phyloP scores from a whole-genome alignment of 78 protist species.

The Dictyostelium intermedium region DNA sequence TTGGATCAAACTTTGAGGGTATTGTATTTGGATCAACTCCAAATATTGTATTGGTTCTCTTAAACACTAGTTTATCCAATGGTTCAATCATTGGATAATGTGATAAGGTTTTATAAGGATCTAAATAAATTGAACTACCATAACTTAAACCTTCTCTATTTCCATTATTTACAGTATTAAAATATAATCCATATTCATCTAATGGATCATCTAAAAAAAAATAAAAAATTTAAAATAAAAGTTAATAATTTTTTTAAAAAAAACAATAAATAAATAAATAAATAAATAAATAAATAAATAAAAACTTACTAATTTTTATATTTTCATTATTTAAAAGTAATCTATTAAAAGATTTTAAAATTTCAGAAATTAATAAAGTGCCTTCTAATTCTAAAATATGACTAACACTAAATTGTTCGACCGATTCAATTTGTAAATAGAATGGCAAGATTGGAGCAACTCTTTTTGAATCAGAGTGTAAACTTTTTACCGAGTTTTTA shows the following conservation, averaged over 20 bases:
- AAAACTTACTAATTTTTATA: constrained; percentile 10
- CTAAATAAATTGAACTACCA: constrained; percentile 38
- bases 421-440: constrained; percentile 30
- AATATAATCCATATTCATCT: constrained; percentile 65
- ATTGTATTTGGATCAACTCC: constrained; percentile 16
- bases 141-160: constrained; percentile 48
- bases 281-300: not conserved
- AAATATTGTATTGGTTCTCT: constrained; percentile 60
- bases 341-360: constrained; percentile 9
- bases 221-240: not conserved
- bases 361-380: constrained; percentile 12
- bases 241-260: not conserved
- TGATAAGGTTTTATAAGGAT: not conserved
- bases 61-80: constrained; percentile 58
- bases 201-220: constrained; percentile 19
- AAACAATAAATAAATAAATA: not conserved
- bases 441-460: constrained; percentile 12
- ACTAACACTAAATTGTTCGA: constrained; percentile 2
- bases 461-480: not conserved
- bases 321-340: not conserved
- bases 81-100: constrained; percentile 69
- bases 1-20: not conserved
- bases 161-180: constrained; percentile 37
- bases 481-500: constrained; percentile 21
- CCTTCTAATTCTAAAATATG: constrained; percentile 20